Evolutionary conservation across 1,284 basidiomycete species (phyloP), one percentile per base, ranked within the genome.

Genomic region (Cutaneotrichosporon cavernicola): DNA sequence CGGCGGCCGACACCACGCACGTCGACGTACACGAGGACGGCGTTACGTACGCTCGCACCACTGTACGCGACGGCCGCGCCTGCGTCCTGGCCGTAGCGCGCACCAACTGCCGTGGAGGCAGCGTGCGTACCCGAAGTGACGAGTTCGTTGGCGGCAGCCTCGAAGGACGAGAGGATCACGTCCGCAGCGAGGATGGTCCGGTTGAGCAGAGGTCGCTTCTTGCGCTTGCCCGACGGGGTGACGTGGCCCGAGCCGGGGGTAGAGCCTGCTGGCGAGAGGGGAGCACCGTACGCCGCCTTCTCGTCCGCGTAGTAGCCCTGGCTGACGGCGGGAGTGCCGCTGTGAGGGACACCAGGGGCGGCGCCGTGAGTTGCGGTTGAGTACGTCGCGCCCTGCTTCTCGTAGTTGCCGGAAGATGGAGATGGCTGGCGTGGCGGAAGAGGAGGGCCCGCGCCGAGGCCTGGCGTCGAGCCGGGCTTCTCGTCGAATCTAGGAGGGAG

Each of bases 21-120:
- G 74, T 91, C 89, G 60, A 91, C 84, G 75, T 91, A 91, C 40
- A 91, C 88, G 40, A 91, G 83, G 2, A 85, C 87, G 26, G 90
- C 86, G 79, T 91, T 91, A 63, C 85, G 82, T 2, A 82, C 80
- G 38, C 86, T 86, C 0, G 87, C 87, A 16, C 88, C 87, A 9
- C 86, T 83, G 63, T 87, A 80, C 61, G 83, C 75, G 5, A 86
- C 84, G 51, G 85, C 85, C 63, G 86, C 82, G 14, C 83, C 88
- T 3, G 87, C 89, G 58, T 88, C 85, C 0, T 83, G 70, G 2
- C 90, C 90, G 72, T 88, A 89, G 69, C 85, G 86, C 71, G 74
- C 74, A 18, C 84, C 84, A 32, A 89, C 83, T 40, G 87, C 85
- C 14, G 83, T 82, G 0, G 86, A 84, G 2, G 89, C 78, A 9